Base-by-base conservation (phyloP, 805 yeast genomes). In the Ogataea pignaliae region DNA sequence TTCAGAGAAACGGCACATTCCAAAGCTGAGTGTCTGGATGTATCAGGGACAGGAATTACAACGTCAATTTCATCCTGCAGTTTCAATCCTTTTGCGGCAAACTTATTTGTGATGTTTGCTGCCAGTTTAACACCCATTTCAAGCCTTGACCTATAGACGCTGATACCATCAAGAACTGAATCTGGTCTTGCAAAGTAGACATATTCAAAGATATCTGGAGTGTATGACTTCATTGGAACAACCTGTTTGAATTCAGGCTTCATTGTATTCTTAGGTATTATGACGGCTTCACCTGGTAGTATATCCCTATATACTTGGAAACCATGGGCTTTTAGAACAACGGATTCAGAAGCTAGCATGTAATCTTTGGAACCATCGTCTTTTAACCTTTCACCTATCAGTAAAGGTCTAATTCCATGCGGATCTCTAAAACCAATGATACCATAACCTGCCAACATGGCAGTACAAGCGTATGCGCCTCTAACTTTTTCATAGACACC, bases 161-260 rank as follows among this genome's bases (percentile, higher is more conserved):
- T 85, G 37, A 93, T 85, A n/a, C 98, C 99, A 65, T 93, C 99
- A 49, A 90, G 68, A 28, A 93, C 96, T 35, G 95, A 84, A 64
- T 93, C 99, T 0, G 98, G 97, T 63, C 99, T 81, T 14, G 99
- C 98, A 72, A 93, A 93, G 69, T 93, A 93, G 37, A 93, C 99
- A 63, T 90, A 93, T 68, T 93, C 99, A 58, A 93, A 93, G 50
- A 93, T 81, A 69, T 95, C 98, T 8, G 99, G 99, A 13, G 97
- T 83, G 66, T 89, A 90, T 2, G 83, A 68, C 61, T 75, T 73
- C 51, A 83, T 76, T 49, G 85, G 84, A 9, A 83, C 93, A 37
- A 91, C 89, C 69, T 93, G 98, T 54, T 79, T 79, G 65, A 86
- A 83, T 64, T 88, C 89, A 10, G 97, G 96, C 32, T 36, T 45